Evolutionary conservation across 441 rosid species (phyloP).

Genomic region (Jatropha podagrica): DNA sequence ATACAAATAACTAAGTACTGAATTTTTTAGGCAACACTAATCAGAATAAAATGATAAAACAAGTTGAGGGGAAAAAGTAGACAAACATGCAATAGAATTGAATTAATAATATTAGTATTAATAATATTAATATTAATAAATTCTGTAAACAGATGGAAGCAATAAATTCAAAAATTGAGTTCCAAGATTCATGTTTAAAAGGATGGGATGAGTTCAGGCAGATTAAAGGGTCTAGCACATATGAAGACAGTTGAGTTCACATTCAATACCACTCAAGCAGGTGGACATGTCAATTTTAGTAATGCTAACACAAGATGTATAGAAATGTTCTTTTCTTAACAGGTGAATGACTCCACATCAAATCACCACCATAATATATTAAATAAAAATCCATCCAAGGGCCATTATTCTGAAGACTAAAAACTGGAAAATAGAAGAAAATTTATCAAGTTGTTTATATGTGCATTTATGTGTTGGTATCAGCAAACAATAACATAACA

Average conservation of each 20-base stretch:
- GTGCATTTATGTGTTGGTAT: background rate
- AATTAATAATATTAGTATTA: background rate
- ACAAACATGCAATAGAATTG: background rate
- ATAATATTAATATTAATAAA: too few relatives aligned
- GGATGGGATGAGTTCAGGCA: background rate
- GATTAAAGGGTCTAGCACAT: background rate
- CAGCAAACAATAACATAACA: background rate
- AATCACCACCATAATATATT: too few relatives aligned
- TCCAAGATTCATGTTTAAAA: background rate
- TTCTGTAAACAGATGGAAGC: background rate
- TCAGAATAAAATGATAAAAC: background rate
- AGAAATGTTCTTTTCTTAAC: too few relatives aligned
- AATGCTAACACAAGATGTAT: background rate
- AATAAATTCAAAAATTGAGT: background rate
- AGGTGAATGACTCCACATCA: too few relatives aligned
- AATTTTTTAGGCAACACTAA: constrained; percentile 15
- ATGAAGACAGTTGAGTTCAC: background rate
- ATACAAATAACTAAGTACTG: background rate
- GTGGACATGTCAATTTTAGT: background rate
- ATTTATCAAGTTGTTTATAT: background rate
- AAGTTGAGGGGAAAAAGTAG: background rate
- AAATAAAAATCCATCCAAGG: background rate
- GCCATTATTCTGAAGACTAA: background rate
- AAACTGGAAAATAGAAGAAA: background rate
- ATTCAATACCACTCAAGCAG: background rate